Evolutionary conservation across 257 asterid genomes (phyloP).

Genomic region (Solanum medicagineum): DNA sequence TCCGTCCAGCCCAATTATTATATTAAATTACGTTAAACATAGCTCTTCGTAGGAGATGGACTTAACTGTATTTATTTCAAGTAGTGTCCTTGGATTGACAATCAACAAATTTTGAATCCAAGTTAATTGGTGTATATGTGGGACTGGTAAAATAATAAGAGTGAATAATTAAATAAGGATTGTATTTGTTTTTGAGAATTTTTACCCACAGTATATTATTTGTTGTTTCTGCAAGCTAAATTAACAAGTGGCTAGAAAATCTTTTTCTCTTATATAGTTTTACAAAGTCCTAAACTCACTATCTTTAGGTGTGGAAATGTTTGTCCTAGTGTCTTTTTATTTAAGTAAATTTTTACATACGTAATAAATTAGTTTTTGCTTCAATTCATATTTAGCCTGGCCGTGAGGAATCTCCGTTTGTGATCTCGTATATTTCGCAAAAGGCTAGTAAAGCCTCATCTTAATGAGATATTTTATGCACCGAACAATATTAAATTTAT

Average conservation of each 20-base stretch:
- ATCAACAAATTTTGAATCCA: neutral
- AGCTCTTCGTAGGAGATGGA: neutral
- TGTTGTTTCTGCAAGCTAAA: neutral
- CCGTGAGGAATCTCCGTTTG: too few species aligned
- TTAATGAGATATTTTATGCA: too few species aligned
- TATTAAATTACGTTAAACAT: neutral
- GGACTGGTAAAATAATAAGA: too few species aligned
- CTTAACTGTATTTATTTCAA: neutral
- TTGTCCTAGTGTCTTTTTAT: neutral
- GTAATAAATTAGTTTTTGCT: too few species aligned
- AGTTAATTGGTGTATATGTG: neutral
- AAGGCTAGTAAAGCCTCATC: too few species aligned
- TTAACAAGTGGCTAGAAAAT: too few species aligned
- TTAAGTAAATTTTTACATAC: neutral
- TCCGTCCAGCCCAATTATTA: neutral
- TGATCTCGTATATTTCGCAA: too few species aligned
- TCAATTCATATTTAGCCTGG: too few species aligned
- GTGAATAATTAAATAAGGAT: neutral
- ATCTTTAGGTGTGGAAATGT: neutral
- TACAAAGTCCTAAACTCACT: neutral
- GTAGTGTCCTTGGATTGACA: too few species aligned
- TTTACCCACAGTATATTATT: neutral
- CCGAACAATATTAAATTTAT: neutral
- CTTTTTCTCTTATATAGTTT: neutral
- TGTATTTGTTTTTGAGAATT: too few species aligned